Evolutionary conservation across 306 rosid species (phyloP), one percentile per base, ranked within the genome.

Genomic region (Acacia confusa): DNA sequence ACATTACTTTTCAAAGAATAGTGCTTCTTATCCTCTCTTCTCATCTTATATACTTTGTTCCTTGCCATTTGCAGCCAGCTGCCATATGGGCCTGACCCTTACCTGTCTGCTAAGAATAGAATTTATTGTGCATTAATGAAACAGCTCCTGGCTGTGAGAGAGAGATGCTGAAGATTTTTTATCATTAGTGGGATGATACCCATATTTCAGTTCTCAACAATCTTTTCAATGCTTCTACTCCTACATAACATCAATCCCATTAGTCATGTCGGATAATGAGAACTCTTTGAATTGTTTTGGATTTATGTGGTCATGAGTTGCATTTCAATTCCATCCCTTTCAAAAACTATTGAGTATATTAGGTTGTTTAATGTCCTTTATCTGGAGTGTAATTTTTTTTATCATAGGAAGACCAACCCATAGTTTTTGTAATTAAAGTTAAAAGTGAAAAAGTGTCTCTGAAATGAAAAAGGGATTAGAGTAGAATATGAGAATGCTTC

Each of bases 151-250:
- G 75, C 36, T 64, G 80, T 45, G 72, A 38, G 57, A 53, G 10
- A 70, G 60, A 70, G 80, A 70, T 70, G 70, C 58, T 24, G 40
- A 65, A 50, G 65, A 71, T 75, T 83, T 14, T 74, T 20, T 9
- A 47, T 40, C 44, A 72, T 83, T 64, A 50, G 79, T 58, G 81
- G 84, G 81, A 83, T 72, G 67, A 77, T 57, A 70, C 67, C 63
- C 84, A 74, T 41, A 61, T 83, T 72, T 79, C 75, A 36, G 36
- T 82, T 85, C 68, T 87, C 79, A 74, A 67, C 89, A 66, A 70
- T 86, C 87, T 78, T 83, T 88, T 89, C 89, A 80, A 38, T 81
- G 80, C 86, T 71, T 69, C 76, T 71, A 77, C 82, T 75, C 43
- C 85, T 14, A 41, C 75, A 65, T 75, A 36, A 80, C 80, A 74